Evolutionary conservation across 108 stramenopile genomes (phyloP), one percentile per base, ranked within the genome.

Genomic region (Skeletonema potamos): DNA sequence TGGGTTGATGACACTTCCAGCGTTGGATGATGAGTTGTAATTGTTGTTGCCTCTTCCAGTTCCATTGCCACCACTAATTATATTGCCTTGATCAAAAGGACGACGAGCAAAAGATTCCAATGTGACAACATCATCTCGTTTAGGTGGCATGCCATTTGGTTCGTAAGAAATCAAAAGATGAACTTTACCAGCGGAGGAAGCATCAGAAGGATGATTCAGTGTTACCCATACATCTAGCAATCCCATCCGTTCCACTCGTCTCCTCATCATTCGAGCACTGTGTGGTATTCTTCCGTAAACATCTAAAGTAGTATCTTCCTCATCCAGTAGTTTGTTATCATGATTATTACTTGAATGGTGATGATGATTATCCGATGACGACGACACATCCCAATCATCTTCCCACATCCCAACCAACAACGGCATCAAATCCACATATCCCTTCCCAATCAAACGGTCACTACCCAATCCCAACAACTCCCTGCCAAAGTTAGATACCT

Each of bases 21-120:
- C 4, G 54, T 29, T 44, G 12, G 24, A 18, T 20, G 17, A 28
- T 5, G 58, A 17, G 27, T 58, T 15, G 58, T 58, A 5, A 29
- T 8, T 36, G 29, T 15, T 63, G 62, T 43, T 15, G 57, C 3
- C 8, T 7, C 46, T 22, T 22, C 46, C 46, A 48, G 57, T 2
- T 11, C 4, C 57, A 30, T 12, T 11, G 54, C 37, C 37, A 39
- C 37, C 12, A 39, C 59, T 36, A 62, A 78, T n/a, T n/a, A n/a
- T 84, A 22, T 74, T 81, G 18, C 69, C 55, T 20, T 73, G 36
- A 27, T 54, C 18, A 15, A 64, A 54, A 43, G 83, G 74, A 34
- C 87, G 90, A 18, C 93, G 71, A 10, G 93, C 93, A 82, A 92
- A 94, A 1, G 87, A 83, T 72, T 94, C 93, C 27, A 94, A 82